phyloP scores from a whole-genome alignment of 176 grass and related monocot species.

The Aegilops longissima region DNA sequence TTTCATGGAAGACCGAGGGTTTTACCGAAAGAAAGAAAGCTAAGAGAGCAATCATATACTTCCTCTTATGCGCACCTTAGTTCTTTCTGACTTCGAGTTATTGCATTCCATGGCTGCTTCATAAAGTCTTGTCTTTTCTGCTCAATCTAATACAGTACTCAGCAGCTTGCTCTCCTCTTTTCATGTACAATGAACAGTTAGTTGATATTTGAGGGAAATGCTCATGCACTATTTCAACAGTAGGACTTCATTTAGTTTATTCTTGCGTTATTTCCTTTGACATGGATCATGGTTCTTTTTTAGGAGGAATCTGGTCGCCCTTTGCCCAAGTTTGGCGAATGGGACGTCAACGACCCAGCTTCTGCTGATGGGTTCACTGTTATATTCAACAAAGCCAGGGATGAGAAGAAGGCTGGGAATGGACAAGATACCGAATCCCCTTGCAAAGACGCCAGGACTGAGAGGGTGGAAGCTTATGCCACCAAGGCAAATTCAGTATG shows the following conservation, averaged over 20 bases:
- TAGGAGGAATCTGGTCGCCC: conserved; percentile 86
- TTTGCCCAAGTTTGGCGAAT: conserved; percentile 88
- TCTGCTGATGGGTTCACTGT: conserved; percentile 83
- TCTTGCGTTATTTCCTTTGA: not conserved
- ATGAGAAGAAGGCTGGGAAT: conserved; percentile 76
- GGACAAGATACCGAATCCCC: conserved; percentile 66
- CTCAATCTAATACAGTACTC: not conserved
- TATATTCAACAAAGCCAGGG: conserved; percentile 97
- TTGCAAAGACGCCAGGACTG: conserved; percentile 51
- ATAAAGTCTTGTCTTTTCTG: not conserved
- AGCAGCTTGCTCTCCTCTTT: not conserved
- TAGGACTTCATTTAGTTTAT: not conserved
- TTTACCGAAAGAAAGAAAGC: not conserved
- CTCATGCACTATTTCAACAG: not conserved
- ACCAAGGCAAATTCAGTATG: conserved; percentile 59
- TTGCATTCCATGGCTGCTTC: conserved; percentile 16
- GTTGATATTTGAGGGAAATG: not conserved
- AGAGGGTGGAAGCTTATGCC: conserved; percentile 40
- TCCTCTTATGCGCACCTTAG: not conserved
- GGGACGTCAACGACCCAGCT: conserved; percentile 87
- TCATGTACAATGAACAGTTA: not conserved
- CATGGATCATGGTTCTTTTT: conserved; percentile 1
- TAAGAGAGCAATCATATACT: not conserved
- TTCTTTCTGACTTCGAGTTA: not conserved
- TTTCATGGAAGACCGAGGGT: not conserved